Conservation (phyloP, 352 stramenopile genomes). For the Pythium rishiriense region DNA sequence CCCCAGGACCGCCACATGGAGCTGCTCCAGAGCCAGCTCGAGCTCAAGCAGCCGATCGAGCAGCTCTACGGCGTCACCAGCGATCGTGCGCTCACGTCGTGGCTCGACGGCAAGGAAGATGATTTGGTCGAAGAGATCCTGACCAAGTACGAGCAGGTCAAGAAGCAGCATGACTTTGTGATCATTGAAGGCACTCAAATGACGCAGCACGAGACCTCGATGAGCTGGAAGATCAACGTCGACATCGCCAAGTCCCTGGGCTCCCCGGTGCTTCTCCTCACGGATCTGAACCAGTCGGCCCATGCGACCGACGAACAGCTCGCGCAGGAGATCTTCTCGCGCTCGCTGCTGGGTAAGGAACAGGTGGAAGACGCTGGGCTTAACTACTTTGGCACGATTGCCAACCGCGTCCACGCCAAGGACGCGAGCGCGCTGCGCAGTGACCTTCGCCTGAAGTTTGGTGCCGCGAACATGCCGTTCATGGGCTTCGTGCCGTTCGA, state of each 20-base stretch:
- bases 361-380: slow-evolving; percentile 58
- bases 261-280: slow-evolving; percentile 59
- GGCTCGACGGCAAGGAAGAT: slow-evolving; percentile 60
- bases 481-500: slow-evolving; percentile 69
- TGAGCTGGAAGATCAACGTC: slow-evolving; percentile 82
- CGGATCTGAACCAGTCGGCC: slow-evolving; percentile 43
- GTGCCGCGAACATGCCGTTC: slow-evolving; percentile 49
- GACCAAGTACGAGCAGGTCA: slow-evolving; percentile 52
- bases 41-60: slow-evolving; percentile 40
- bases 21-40: slow-evolving; percentile 62
- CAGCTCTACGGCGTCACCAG: slow-evolving; percentile 65
- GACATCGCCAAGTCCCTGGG: slow-evolving; percentile 76
- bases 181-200: slow-evolving; percentile 79
- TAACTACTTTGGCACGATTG: slow-evolving; percentile 71
- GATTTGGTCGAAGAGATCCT: slow-evolving; percentile 74
- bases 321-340: slow-evolving; percentile 53
- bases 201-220: slow-evolving; percentile 60
- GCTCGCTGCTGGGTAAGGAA: slow-evolving; percentile 58
- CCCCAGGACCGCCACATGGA: slow-evolving; percentile 69
- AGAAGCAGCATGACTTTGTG: slow-evolving; percentile 76
- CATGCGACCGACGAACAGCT: slow-evolving; percentile 33
- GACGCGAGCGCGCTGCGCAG: slow-evolving; percentile 43
- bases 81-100: slow-evolving; percentile 48
- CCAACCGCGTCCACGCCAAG: slow-evolving; percentile 55
- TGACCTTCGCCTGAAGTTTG: slow-evolving; percentile 35